phyloP scores from a whole-genome alignment of 257 asterid genomes.

The Solanum habrochaites region DNA sequence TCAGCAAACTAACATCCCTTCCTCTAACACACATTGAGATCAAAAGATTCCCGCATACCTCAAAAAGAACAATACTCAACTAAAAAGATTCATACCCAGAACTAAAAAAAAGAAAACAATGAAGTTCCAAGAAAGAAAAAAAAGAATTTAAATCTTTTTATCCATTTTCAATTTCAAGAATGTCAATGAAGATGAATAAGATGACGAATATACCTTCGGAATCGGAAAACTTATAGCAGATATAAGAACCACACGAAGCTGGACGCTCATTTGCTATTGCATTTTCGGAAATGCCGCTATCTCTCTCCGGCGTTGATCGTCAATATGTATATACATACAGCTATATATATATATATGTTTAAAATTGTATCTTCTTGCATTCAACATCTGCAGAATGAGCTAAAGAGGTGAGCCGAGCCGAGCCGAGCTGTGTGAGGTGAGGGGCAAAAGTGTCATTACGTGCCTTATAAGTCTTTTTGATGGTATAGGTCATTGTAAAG shows the following conservation, averaged over 20 bases:
- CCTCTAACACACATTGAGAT: neutral
- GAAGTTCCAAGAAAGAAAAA: neutral
- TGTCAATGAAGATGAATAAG: neutral
- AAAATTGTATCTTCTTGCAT: neutral
- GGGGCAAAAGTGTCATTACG: conserved; percentile 45
- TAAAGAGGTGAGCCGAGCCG: neutral
- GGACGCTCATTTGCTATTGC: neutral
- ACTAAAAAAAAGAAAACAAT: neutral
- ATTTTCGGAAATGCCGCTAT: neutral
- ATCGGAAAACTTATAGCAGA: conserved; percentile 1
- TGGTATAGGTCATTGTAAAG: neutral
- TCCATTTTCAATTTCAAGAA: neutral
- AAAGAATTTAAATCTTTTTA: neutral
- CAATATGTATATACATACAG: neutral
- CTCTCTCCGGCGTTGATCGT: conserved; percentile 2
- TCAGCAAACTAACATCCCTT: neutral
- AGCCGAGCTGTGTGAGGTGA: conserved; percentile 8
- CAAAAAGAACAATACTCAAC: neutral
- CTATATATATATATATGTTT: neutral
- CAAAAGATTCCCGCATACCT: neutral
- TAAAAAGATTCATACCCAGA: neutral
- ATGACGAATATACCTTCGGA: conserved; percentile 2
- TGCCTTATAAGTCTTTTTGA: conserved; percentile 24
- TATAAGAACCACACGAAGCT: neutral
- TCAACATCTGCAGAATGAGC: neutral